Conservation (phyloP, 192 early-diverging fungal species). For the Phycomyces nitens region DNA sequence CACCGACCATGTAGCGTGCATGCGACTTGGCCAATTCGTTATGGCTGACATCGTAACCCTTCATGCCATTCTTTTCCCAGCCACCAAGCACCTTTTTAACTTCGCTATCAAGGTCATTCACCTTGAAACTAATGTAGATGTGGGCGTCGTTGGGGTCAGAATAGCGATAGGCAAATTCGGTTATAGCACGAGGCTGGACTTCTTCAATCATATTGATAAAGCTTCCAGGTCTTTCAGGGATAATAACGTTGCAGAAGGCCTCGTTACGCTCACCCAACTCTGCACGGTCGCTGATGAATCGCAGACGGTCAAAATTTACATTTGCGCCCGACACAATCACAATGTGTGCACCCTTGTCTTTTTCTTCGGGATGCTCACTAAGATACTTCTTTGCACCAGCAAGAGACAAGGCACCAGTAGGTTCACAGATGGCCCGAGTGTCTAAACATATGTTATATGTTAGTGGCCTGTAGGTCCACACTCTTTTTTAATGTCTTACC, state of each 20-base stretch:
- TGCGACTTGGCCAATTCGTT: slow-evolving; percentile 98
- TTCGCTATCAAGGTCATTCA: slow-evolving; percentile 67
- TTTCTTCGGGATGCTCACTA: slow-evolving; percentile 34
- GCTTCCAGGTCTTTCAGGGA: slow-evolving; percentile 88
- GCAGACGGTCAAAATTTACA: slow-evolving; percentile 98
- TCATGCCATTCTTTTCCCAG: slow-evolving; percentile 61
- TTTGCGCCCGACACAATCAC: slow-evolving; percentile 91
- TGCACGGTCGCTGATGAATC: slow-evolving; percentile 95
- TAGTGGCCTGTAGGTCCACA: no score
- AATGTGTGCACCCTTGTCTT: slow-evolving; percentile 55
- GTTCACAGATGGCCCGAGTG: slow-evolving; percentile 92
- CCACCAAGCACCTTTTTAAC: slow-evolving; percentile 62
- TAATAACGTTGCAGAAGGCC: slow-evolving; percentile 86
- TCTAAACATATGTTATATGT: no score
- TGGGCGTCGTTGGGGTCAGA: slow-evolving; percentile 71
- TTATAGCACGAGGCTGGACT: slow-evolving; percentile 82
- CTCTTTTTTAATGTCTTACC: slow-evolving; percentile 21
- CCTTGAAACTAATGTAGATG: slow-evolving; percentile 88
- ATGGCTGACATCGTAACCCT: slow-evolving; percentile 78
- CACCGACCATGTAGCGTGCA: slow-evolving; percentile 91
- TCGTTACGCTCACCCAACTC: slow-evolving; percentile 91
- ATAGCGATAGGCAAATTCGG: slow-evolving; percentile 89
- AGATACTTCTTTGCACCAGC: slow-evolving; percentile 89
- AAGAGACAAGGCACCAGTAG: slow-evolving; percentile 86
- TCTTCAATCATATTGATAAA: slow-evolving; percentile 77